A percentile compares a stretch with the other conserved stretches of the same genome.
These are phyloP conservation scores for Macrolepiota albuminosa DNA, from an alignment of 768 basidiomycete genomes.

Conservation along the genomic window DNA sequence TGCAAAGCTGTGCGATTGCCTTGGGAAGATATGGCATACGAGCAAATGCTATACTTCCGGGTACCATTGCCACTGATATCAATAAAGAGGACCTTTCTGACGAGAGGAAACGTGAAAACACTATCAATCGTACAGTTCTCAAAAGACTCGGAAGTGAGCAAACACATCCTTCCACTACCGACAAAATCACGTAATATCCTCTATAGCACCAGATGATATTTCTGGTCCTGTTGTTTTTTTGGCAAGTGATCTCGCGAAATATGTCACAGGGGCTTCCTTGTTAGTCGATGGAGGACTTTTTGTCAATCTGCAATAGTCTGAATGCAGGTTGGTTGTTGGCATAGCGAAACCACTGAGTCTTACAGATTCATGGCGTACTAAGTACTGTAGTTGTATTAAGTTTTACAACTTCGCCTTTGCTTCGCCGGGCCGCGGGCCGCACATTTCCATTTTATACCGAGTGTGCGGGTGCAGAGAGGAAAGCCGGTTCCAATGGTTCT, in stretches of 20 bases:
- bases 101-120: constrained; percentile 51
- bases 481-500: constrained; percentile 29
- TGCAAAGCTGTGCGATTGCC: constrained; percentile 77
- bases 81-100: constrained; percentile 72
- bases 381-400: not conserved
- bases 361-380: not conserved
- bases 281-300: constrained; percentile 73
- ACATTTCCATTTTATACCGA: not conserved
- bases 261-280: constrained; percentile 61
- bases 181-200: not conserved
- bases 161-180: not conserved
- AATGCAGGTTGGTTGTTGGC: not conserved
- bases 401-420: not conserved
- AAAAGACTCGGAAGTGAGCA: constrained; percentile 58
- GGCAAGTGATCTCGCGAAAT: constrained; percentile 65
- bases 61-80: constrained; percentile 74
- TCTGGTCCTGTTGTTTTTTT: constrained; percentile 74
- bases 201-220: constrained; percentile 60
- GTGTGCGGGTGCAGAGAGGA: constrained; percentile 14
- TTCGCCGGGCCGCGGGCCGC: constrained; percentile 11
- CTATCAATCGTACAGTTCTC: constrained; percentile 60
- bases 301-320: constrained; percentile 58
- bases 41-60: constrained; percentile 68
- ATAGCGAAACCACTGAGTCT: not conserved
- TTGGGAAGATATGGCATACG: constrained; percentile 74